Percentiles rank a stretch among this genome's conserved stretches.
Evolutionary conservation across 768 basidiomycete genomes (phyloP).

Genomic region (Suillus occidentalis): DNA sequence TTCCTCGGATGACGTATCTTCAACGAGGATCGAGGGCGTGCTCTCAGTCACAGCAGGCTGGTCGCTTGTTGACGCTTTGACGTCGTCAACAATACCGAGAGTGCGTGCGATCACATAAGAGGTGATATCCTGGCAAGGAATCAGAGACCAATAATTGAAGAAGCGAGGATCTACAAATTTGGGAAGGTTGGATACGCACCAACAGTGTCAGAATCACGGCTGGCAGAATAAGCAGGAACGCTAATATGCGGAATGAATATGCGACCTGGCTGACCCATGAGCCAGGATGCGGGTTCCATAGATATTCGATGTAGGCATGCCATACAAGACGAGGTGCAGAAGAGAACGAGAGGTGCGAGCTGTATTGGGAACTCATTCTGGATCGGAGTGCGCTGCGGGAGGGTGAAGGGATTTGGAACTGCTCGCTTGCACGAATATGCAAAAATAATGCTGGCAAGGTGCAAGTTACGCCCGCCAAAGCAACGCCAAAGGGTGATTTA

Average conservation of each 20-base stretch:
- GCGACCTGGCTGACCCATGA: slow-evolving; percentile 72
- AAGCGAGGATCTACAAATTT: slow-evolving; percentile 2
- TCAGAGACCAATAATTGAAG: slow-evolving; percentile 8
- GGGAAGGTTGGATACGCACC: slow-evolving; percentile 41
- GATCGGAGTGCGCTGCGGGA: slow-evolving; percentile 3
- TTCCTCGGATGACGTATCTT: slow-evolving; percentile 15
- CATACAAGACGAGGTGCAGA: slow-evolving; percentile 49
- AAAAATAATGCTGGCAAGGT: slow-evolving; percentile 16
- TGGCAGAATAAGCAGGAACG: slow-evolving; percentile 47
- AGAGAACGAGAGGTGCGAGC: slow-evolving; percentile 18
- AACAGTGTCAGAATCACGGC: slow-evolving; percentile 64
- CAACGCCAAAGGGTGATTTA: not conserved
- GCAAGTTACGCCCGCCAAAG: slow-evolving; percentile 4
- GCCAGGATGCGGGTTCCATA: slow-evolving; percentile 61
- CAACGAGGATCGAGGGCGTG: slow-evolving; percentile 9
- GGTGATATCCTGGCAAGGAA: slow-evolving; percentile 59
- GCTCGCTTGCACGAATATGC: slow-evolving; percentile 13
- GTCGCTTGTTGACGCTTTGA: slow-evolving; percentile 73
- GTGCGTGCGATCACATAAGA: slow-evolving; percentile 85
- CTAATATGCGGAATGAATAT: slow-evolving; percentile 62
- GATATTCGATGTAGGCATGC: slow-evolving; percentile 58
- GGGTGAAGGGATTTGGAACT: slow-evolving; percentile 10
- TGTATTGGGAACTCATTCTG: slow-evolving; percentile 10
- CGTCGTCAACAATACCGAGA: slow-evolving; percentile 72
- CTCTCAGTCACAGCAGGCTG: slow-evolving; percentile 26